A percentile compares a stretch with the other conserved stretches of the same genome.
Evolutionary conservation across 2,329 filamentous ascomycete genomes (phyloP).

Genomic region (Aaosphaeria pasadenensis): DNA sequence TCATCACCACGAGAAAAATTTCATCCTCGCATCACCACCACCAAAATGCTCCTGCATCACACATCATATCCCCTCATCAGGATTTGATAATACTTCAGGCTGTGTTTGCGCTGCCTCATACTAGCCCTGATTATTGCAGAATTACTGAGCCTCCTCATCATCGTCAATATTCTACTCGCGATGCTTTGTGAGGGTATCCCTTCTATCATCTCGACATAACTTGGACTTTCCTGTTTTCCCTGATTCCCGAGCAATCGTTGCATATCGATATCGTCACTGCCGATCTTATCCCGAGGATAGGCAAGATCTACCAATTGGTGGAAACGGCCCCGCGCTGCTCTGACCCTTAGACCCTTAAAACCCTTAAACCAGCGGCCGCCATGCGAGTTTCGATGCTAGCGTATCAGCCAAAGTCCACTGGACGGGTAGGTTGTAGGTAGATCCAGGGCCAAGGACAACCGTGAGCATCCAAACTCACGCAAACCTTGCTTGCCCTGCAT

Average conservation of each 20-base stretch:
- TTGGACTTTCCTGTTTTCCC: conserved; percentile 10
- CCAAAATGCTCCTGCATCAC: not conserved
- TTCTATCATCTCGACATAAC: no score
- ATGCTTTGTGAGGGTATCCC: not conserved
- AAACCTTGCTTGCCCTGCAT: conserved; percentile 21
- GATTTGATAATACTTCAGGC: not conserved
- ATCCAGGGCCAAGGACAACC: conserved; percentile 8
- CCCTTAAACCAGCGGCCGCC: not conserved
- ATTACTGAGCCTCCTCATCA: not conserved
- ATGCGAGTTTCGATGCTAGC: conserved; percentile 1
- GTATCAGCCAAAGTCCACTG: not conserved
- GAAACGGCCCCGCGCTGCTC: conserved; percentile 1
- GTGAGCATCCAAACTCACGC: conserved; percentile 12
- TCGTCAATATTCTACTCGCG: not conserved
- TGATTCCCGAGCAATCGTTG: conserved; percentile 6
- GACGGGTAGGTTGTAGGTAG: conserved; percentile 6
- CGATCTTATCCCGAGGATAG: not conserved
- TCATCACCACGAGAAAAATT: no score
- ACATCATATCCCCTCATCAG: not conserved
- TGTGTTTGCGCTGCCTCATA: conserved; percentile 13
- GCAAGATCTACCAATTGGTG: conserved; percentile 1
- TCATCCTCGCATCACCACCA: no score
- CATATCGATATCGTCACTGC: conserved; percentile 2
- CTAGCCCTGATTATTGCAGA: conserved; percentile 15
- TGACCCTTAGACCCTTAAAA: not conserved